Conservation (phyloP, 2,329 filamentous ascomycete species). For the Fusarium ambrosium region DNA sequence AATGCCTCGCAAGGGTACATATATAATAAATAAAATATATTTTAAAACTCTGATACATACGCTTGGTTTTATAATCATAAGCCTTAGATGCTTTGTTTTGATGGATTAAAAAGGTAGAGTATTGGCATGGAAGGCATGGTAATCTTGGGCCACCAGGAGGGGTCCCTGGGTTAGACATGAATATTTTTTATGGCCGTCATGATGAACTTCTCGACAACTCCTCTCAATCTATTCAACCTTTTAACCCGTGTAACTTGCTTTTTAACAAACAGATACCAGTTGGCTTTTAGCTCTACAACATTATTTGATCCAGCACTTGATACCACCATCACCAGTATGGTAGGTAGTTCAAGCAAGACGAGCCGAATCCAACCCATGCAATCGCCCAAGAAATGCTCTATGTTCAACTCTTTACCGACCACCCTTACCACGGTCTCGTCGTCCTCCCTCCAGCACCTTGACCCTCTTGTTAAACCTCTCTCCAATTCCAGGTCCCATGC, state of each 20-base stretch:
- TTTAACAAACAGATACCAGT: background rate
- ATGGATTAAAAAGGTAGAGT: too few species aligned
- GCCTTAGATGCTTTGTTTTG: too few species aligned
- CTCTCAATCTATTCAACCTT: background rate
- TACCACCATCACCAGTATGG: background rate
- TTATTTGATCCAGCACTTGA: background rate
- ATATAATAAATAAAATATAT: too few species aligned
- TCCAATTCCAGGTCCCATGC: slow-evolving; percentile 72
- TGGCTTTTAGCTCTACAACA: background rate
- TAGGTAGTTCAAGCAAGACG: background rate
- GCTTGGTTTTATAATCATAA: too few species aligned
- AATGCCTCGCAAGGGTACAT: too few species aligned
- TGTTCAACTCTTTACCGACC: slow-evolving; percentile 47
- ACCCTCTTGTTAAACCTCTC: slow-evolving; percentile 80
- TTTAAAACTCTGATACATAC: too few species aligned
- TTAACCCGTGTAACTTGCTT: background rate
- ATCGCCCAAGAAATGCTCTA: slow-evolving; percentile 21
- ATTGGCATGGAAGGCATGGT: too few species aligned
- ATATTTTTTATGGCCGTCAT: background rate
- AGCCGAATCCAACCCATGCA: background rate
- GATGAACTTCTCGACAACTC: background rate
- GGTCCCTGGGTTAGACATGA: background rate
- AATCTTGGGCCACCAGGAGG: background rate
- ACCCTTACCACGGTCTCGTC: slow-evolving; percentile 59
- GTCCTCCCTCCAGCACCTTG: slow-evolving; percentile 66